Evolutionary conservation across 306 rosid genomes (phyloP).

Genomic region (Dalbergia cultrata): DNA sequence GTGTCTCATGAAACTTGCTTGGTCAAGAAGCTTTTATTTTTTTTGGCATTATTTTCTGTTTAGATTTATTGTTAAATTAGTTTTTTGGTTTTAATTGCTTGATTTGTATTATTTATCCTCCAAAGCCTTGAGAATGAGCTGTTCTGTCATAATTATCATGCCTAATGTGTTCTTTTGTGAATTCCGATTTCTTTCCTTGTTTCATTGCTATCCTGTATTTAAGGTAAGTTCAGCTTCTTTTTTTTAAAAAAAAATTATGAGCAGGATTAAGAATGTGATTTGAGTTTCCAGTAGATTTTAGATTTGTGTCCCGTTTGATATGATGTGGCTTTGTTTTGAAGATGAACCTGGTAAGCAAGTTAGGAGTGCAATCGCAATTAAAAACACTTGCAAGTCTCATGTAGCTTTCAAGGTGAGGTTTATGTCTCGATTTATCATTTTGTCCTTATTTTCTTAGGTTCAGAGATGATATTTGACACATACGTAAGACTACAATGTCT

Average conservation of each 20-base stretch:
- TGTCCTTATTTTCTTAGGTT: conserved; percentile 17
- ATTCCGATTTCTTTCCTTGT: conserved; percentile 14
- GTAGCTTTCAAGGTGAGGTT: conserved; percentile 92
- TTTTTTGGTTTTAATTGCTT: conserved; percentile 33
- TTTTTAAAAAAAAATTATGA: conserved; percentile 1
- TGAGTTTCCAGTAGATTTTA: conserved; percentile 35
- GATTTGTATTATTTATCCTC: conserved; percentile 19
- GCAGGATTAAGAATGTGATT: conserved; percentile 37
- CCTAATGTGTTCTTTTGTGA: conserved; percentile 3
- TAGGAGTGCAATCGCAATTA: conserved; percentile 90
- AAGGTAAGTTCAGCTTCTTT: conserved; percentile 1
- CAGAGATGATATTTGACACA: conserved; percentile 21
- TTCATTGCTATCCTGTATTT: not conserved
- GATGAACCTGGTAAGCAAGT: conserved; percentile 99
- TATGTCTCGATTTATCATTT: conserved; percentile 18
- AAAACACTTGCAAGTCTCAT: conserved; percentile 87
- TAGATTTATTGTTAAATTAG: conserved; percentile 38
- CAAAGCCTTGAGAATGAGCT: conserved; percentile 22
- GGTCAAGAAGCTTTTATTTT: not conserved
- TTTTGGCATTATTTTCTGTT: conserved; percentile 29
- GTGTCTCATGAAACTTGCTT: conserved; percentile 37
- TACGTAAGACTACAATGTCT: conserved; percentile 1
- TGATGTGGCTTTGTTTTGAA: conserved; percentile 54
- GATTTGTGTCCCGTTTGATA: conserved; percentile 41
- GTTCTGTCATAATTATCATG: conserved; percentile 15